Base-by-base conservation (phyloP, 148 eudicot species). In the Dianthus caryophyllus region DNA sequence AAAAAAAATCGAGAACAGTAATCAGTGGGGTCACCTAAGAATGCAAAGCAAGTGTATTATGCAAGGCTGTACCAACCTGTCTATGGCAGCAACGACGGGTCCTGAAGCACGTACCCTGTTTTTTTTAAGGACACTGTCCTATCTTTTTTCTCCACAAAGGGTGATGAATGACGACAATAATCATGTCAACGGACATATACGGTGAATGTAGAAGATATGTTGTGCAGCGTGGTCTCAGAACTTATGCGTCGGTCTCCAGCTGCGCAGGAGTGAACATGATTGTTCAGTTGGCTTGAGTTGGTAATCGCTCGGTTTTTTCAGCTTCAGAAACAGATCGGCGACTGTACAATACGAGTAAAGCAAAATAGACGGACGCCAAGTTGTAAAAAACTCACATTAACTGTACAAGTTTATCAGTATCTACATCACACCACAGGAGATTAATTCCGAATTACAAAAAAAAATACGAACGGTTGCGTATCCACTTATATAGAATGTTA, bases 371-470 rank as follows among this genome's bases (percentile, higher is more conserved):
- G 38, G 41, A 56, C 10, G 9, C 44, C 4, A 16, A 33, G 4
- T 33, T 8, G 22, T 29, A 58, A 16, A 25, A 18, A 22, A 15
- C 31, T 69, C 64, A 26, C n/a, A 61, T 58, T 61, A 36, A 48
- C 72, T 74, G 64, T 74, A 74, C 77, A 74, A 61, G 20, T n/a
- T 53, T 50, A 31, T 54, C 33, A 26, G 18, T 36, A 50, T 38
- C 39, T 51, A 68, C 57, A 74, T 41, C 54, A 73, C 61, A 54
- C 61, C 20, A 72, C 36, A 44, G 44, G 30, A 48, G 38, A 59
- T 41, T 50, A 54, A 20, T n/a, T 26, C n/a, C 53, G 55, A 47
- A 67, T 39, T 67, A 60, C 59, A 31, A 64, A 31, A 64, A 31
- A 64, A 75, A 75, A 21, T 65, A 48, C 2, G 71, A 65, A 59